phyloP scores from a whole-genome alignment of 352 stramenopile species.

The Hyaloperonospora brassicae region DNA sequence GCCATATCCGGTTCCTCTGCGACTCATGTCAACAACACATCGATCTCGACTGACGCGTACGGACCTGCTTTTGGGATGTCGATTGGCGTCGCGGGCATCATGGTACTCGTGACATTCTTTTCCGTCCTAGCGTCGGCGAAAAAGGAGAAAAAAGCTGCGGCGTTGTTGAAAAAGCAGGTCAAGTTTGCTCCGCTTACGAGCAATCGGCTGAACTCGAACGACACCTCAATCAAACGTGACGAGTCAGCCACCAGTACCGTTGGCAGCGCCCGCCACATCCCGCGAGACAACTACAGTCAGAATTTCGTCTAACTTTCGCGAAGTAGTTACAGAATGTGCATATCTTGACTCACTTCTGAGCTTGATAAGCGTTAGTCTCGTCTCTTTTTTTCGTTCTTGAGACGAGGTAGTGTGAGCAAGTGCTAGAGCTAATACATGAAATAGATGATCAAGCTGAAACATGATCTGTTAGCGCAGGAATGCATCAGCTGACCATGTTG shows the following conservation, averaged over 20 bases:
- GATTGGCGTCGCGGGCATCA: constrained; percentile 21
- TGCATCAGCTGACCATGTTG: no score
- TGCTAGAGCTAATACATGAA: no score
- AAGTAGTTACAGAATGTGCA: no score
- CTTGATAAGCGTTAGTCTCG: no score
- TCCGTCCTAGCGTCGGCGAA: constrained; percentile 18
- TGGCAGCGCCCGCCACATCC: background rate
- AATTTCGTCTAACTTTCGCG: constrained; percentile 21
- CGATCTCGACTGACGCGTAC: constrained; percentile 20
- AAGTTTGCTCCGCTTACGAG: background rate
- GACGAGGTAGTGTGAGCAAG: no score
- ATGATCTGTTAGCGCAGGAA: no score
- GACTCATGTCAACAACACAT: constrained; percentile 6
- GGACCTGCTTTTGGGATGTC: constrained; percentile 31
- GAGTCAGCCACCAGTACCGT: background rate
- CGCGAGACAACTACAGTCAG: constrained; percentile 21
- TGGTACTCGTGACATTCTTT: constrained; percentile 26
- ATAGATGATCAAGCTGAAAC: no score
- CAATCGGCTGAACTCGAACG: background rate
- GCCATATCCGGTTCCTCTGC: constrained; percentile 21
- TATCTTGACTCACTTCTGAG: no score
- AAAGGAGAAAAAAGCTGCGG: constrained; percentile 9
- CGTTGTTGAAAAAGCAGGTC: constrained; percentile 13
- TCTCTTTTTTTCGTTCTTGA: no score
- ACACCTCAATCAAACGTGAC: background rate